Conservation (phyloP, 2,329 filamentous ascomycete genomes). For the Curvularia sp. region DNA sequence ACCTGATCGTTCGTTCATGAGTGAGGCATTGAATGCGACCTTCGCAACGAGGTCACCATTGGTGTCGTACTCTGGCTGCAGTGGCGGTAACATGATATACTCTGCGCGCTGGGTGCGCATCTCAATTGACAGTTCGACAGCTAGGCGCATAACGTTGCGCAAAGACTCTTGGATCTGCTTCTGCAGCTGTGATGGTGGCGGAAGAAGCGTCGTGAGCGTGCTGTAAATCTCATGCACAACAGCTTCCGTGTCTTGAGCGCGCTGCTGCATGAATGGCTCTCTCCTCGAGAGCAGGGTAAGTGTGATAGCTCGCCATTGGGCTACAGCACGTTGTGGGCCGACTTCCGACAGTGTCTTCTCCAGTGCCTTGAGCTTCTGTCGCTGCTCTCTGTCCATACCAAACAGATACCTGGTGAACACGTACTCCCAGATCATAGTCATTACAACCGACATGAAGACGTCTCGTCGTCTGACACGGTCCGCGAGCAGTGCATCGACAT, state of each 20-base stretch:
- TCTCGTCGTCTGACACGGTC: conserved; percentile 90
- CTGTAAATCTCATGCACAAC: conserved; percentile 92
- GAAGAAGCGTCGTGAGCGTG: conserved; percentile 82
- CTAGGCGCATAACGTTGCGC: conserved; percentile 84
- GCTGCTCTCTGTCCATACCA: conserved; percentile 96
- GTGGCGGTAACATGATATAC: conserved; percentile 97
- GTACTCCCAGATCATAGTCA: conserved; percentile 99
- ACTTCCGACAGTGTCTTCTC: conserved; percentile 92
- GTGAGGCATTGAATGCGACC: conserved; percentile 86
- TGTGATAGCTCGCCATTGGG: conserved; percentile 96
- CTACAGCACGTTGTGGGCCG: conserved; percentile 82
- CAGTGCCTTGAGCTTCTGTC: conserved; percentile 94
- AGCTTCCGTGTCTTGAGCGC: conserved; percentile 88
- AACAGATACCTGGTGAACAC: conserved; percentile 98
- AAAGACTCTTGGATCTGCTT: conserved; percentile 82
- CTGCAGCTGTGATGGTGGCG: conserved; percentile 82
- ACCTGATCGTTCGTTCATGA: conserved; percentile 92
- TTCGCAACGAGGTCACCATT: conserved; percentile 89
- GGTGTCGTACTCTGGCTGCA: conserved; percentile 92
- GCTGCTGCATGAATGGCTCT: conserved; percentile 79
- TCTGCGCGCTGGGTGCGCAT: conserved; percentile 97
- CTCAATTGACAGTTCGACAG: conserved; percentile 89
- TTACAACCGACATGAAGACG: conserved; percentile 97
- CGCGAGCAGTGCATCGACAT: conserved; percentile 85
- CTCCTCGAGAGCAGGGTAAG: conserved; percentile 85